Evolutionary conservation across 352 stramenopile species (phyloP), one percentile per base, ranked within the genome.

Genomic region (Globisporangium paddicum): DNA sequence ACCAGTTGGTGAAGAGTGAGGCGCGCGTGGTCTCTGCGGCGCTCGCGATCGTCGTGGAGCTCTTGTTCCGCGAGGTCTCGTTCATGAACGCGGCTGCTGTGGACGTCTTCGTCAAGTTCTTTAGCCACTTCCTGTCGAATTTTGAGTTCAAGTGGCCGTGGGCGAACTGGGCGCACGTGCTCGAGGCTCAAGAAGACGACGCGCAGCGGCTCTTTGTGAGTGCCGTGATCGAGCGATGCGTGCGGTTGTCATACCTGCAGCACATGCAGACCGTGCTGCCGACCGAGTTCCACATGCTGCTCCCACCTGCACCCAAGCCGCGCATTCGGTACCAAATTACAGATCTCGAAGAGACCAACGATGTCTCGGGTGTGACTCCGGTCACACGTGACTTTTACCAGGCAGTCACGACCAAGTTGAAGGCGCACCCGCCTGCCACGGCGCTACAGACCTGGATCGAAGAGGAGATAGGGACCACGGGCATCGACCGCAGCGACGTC

Each of bases 121-220:
- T 95, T 56, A 91, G 81, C 55, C 83, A 92, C 57, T 95, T 95
- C 54, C 41, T 95, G 35, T 90, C 83, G 2, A 95, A 95, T 45
- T 95, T 93, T 46, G 86, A 95, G 58, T 95, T 79, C 62, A 95
- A 95, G 62, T 95, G 86, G 86, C 71, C 75, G 5, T 95, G 83
- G 83, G 65, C 75, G 0, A 79, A 79, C 25, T 95, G 86, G 86
- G 66, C 77, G 1, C 79, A 93, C 47, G 81, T 95, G 16, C 62
- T 93, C 23, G 83, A 92, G 54, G 84, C 83, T 0, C 71, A 74
- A 18, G 83, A 92, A 28, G 86, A 95, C 52, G 83, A 93, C 49
- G 67, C 80, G 19, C 86, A 95, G 67, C 83, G 86, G 5, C 67
- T 95, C 2, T 95, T 93, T 60, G 82, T 95, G 13, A 90, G 82